phyloP scores from a whole-genome alignment of 768 basidiomycete genomes.

The Sarcodon sp. region DNA sequence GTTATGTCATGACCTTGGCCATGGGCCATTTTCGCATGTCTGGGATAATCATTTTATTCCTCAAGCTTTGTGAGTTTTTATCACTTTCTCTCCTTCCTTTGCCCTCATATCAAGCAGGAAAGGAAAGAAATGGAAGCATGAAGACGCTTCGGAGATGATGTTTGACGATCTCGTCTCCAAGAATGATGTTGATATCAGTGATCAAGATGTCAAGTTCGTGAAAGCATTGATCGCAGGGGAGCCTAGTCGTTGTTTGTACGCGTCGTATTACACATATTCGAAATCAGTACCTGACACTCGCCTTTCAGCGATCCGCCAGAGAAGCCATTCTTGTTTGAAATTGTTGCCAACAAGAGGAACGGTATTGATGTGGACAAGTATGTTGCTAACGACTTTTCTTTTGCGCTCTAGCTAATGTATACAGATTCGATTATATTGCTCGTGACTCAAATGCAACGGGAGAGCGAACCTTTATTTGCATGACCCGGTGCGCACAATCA shows the following conservation, averaged over 20 bases:
- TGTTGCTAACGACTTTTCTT: constrained; percentile 4
- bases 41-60: constrained; percentile 74
- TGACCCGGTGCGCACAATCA: not conserved
- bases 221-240: constrained; percentile 74
- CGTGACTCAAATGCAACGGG: constrained; percentile 59
- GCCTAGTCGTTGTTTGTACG: constrained; percentile 33
- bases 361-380: constrained; percentile 85
- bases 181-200: constrained; percentile 35
- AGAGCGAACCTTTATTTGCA: constrained; percentile 15
- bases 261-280: constrained; percentile 1
- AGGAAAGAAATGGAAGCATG: constrained; percentile 52
- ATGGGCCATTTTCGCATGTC: constrained; percentile 80
- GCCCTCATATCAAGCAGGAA: constrained; percentile 19
- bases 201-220: constrained; percentile 44
- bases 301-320: constrained; percentile 16
- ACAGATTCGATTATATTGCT: constrained; percentile 72
- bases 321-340: constrained; percentile 72
- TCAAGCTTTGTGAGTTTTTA: constrained; percentile 35
- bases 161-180: constrained; percentile 52
- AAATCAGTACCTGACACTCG: not conserved
- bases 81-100: not conserved
- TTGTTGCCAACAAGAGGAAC: constrained; percentile 72
- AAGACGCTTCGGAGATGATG: constrained; percentile 76
- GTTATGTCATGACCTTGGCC: constrained; percentile 75
- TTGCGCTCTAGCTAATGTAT: not conserved